Evolutionary conservation across 2,329 filamentous ascomycete genomes (phyloP).

Genomic region (Calonectria montana): DNA sequence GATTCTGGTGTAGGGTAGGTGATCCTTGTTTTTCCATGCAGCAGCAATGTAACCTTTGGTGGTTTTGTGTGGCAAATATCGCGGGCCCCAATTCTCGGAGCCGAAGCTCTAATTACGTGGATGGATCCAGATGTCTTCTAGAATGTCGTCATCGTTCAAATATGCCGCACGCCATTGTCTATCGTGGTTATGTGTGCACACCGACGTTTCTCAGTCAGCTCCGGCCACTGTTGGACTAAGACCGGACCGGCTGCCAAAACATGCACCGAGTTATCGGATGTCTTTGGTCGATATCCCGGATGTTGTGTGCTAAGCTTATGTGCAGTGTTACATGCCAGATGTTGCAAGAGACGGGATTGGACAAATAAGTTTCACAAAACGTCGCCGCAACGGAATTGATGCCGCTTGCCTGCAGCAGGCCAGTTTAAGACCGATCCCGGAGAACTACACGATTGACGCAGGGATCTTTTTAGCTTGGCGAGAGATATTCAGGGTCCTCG

Average conservation of each 20-base stretch:
- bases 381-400: neutral
- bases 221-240: neutral
- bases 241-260: slow-evolving; percentile 1
- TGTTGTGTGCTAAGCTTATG: slow-evolving; percentile 14
- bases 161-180: neutral
- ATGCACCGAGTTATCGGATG: neutral
- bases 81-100: neutral
- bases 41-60: neutral
- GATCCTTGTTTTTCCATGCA: neutral
- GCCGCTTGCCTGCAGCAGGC: neutral
- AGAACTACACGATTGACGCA: slow-evolving; percentile 18
- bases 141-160: neutral
- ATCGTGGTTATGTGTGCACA: neutral
- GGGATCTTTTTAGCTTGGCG: slow-evolving; percentile 10
- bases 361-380: slow-evolving; percentile 11
- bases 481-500: slow-evolving; percentile 9
- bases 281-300: neutral
- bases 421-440: neutral
- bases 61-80: neutral
- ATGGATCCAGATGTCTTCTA: neutral
- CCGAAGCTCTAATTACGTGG: neutral
- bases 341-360: slow-evolving; percentile 9
- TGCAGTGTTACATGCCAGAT: neutral
- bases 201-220: neutral
- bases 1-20: neutral